Percentiles rank a stretch among this genome's conserved stretches.
phyloP scores from a whole-genome alignment of 192 early-diverging fungal species.

The Entomortierella beljakovae region DNA sequence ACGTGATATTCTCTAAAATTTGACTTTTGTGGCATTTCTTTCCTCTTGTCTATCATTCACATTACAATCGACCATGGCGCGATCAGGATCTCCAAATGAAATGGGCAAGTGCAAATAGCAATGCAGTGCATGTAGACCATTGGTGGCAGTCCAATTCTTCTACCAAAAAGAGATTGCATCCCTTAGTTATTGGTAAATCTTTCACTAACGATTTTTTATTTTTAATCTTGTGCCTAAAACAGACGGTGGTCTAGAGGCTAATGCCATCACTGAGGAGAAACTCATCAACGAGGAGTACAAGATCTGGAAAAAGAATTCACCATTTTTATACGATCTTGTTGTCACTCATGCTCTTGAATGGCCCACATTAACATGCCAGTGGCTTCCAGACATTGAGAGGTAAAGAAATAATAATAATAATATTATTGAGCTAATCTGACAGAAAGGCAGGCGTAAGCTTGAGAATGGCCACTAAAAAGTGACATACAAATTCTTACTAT shows the following conservation, averaged over 20 bases:
- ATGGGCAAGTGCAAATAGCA: constrained; percentile 34
- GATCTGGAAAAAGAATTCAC: constrained; percentile 99
- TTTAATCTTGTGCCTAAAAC: background rate
- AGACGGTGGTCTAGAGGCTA: constrained; percentile 53
- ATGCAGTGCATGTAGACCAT: background rate
- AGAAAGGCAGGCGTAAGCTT: no score
- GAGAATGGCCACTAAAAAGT: no score
- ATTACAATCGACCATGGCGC: constrained; percentile 35
- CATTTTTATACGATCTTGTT: constrained; percentile 98
- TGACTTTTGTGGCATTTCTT: no score
- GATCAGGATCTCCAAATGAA: constrained; percentile 53
- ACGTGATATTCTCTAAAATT: no score
- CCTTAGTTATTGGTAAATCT: background rate
- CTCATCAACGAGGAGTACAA: constrained; percentile 98
- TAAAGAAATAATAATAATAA: no score
- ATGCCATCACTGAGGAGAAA: constrained; percentile 75
- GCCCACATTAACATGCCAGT: constrained; percentile 97
- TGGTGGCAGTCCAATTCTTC: background rate
- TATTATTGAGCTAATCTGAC: no score
- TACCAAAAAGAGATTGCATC: no score
- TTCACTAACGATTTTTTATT: background rate
- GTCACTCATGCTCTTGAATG: constrained; percentile 99
- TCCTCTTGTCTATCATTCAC: no score
- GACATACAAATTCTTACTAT: no score
- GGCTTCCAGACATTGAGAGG: constrained; percentile 95